Evolutionary conservation across 441 rosid species (phyloP).

Genomic region (Arabidopsis lyrata): DNA sequence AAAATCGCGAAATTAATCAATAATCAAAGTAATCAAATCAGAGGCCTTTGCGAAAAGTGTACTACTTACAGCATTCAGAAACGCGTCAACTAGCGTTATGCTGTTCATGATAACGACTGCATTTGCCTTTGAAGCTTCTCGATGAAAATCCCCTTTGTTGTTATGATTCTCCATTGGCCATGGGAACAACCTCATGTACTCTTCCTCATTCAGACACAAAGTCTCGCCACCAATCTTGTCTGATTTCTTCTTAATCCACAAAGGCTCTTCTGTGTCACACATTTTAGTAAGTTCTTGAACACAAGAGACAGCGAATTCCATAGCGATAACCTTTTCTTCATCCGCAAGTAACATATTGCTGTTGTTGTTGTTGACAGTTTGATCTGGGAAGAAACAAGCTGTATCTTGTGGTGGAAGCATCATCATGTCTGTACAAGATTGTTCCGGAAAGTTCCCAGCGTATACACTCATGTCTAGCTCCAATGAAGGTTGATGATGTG

Average conservation of each 20-base stretch:
- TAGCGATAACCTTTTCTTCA: constrained; percentile 73
- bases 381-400: constrained; percentile 50
- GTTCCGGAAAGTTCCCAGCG: constrained; percentile 60
- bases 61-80: constrained; percentile 77
- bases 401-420: constrained; percentile 59
- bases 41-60: neutral
- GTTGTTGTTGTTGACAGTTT: constrained; percentile 46
- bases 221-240: constrained; percentile 45
- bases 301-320: constrained; percentile 79
- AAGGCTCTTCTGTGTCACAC: constrained; percentile 65
- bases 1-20: neutral
- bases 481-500: constrained; percentile 54
- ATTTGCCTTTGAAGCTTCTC: constrained; percentile 74
- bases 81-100: constrained; percentile 78
- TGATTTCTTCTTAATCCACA: constrained; percentile 64
- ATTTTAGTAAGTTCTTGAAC: constrained; percentile 70
- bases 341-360: constrained; percentile 58
- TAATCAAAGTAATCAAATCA: neutral
- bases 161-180: constrained; percentile 58
- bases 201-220: constrained; percentile 63
- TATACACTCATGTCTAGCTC: constrained; percentile 83
- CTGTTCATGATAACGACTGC: constrained; percentile 91
- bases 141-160: constrained; percentile 47
- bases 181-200: constrained; percentile 67
- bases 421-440: constrained; percentile 55